These are phyloP conservation scores for California macrophylla DNA, from an alignment of 441 rosid genomes.

Conservation along the genomic window DNA sequence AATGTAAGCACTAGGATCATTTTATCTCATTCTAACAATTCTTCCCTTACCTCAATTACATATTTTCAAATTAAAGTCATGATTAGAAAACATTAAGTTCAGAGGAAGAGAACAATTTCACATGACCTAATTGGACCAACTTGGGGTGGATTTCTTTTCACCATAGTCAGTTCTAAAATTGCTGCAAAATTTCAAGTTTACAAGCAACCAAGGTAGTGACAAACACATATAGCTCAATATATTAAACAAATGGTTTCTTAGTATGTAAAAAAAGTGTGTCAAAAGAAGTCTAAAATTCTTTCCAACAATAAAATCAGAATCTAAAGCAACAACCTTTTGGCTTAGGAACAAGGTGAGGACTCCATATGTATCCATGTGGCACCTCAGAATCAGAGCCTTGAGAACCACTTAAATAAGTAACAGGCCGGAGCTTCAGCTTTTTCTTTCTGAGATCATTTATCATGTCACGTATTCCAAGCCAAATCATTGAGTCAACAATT, in stretches of 20 bases:
- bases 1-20: neutral
- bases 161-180: neutral
- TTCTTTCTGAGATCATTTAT: slow-evolving; percentile 89
- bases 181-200: neutral
- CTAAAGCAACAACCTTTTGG: slow-evolving; percentile 65
- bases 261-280: neutral
- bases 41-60: neutral
- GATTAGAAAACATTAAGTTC: neutral
- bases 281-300: neutral
- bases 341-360: slow-evolving; percentile 96
- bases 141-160: neutral
- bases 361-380: slow-evolving; percentile 97
- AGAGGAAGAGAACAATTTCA: neutral
- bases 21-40: neutral
- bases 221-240: neutral
- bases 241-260: neutral
- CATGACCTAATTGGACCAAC: neutral
- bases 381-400: slow-evolving; percentile 77
- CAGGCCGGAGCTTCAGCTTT: slow-evolving; percentile 87
- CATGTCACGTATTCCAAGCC: slow-evolving; percentile 99
- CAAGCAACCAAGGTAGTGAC: neutral
- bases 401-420: slow-evolving; percentile 93
- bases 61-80: neutral
- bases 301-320: slow-evolving; percentile 5
- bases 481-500: slow-evolving; percentile 88